Evolutionary conservation across 768 basidiomycete genomes (phyloP).

Genomic region (Calocera viscosa): DNA sequence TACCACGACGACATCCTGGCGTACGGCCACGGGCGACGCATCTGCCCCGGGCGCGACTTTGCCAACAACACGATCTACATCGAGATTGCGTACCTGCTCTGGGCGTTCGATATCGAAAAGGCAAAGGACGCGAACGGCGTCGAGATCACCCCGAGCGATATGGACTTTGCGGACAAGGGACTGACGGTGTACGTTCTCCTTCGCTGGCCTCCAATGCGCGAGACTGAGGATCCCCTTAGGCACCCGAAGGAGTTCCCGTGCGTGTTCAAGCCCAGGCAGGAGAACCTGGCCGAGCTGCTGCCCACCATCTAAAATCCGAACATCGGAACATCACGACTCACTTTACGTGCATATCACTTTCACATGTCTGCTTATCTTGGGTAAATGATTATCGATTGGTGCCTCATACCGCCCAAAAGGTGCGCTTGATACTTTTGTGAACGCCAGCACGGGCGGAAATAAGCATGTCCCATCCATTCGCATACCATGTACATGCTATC

Average conservation of each 20-base stretch:
- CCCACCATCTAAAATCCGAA: neutral
- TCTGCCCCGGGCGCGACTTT: slow-evolving; percentile 8
- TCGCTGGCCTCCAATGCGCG: too few relatives aligned
- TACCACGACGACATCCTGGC: slow-evolving; percentile 8
- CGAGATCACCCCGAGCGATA: neutral
- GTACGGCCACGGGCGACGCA: slow-evolving; percentile 4
- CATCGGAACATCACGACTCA: neutral
- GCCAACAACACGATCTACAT: slow-evolving; percentile 1
- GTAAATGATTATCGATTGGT: neutral
- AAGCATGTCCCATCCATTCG: too few relatives aligned
- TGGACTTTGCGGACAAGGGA: slow-evolving; percentile 1
- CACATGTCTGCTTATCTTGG: neutral
- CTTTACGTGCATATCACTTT: neutral
- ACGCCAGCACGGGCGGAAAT: too few relatives aligned
- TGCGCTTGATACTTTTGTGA: too few relatives aligned
- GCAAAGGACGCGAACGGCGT: neutral
- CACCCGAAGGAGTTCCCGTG: slow-evolving; percentile 2
- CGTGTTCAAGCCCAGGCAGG: slow-evolving; percentile 8
- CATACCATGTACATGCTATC: neutral
- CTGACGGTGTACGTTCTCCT: neutral
- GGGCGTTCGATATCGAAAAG: slow-evolving; percentile 5
- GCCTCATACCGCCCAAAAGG: too few relatives aligned
- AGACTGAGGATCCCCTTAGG: neutral
- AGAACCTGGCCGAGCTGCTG: neutral
- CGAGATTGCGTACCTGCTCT: slow-evolving; percentile 1